These are phyloP conservation scores for Monosporozyma servazzii DNA, from an alignment of 805 yeast species.

Conservation along the genomic window DNA sequence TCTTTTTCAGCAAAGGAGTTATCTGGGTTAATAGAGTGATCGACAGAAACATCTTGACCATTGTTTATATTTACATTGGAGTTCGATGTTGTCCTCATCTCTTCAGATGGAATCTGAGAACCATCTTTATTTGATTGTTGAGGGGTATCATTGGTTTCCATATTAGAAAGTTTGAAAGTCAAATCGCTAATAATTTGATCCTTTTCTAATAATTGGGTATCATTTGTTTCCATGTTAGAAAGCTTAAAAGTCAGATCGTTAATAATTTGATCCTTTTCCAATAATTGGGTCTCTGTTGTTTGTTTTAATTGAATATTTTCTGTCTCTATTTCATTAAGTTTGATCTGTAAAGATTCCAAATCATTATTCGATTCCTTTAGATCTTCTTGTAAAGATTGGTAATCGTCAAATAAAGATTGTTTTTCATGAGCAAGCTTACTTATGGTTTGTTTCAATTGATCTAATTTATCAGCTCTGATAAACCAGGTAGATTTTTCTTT, in stretches of 20 bases:
- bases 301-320: neutral
- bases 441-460: neutral
- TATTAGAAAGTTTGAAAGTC: neutral
- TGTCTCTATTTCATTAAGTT: neutral
- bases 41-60: neutral
- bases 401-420: conserved; percentile 1
- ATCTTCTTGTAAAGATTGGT: neutral
- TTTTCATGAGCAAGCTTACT: neutral
- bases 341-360: neutral
- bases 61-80: neutral
- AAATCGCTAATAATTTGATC: neutral
- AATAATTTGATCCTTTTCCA: neutral
- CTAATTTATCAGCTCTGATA: conserved; percentile 9
- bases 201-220: neutral
- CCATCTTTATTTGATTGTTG: neutral
- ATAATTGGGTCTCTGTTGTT: neutral
- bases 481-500: conserved; percentile 29
- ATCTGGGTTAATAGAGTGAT: conserved; percentile 6
- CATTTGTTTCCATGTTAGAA: neutral
- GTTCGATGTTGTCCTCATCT: neutral
- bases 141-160: neutral
- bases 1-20: conserved; percentile 16
- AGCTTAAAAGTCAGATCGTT: neutral
- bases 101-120: neutral
- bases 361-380: neutral